Evolutionary conservation across 2,329 filamentous ascomycete species (phyloP).

Genomic region (Elsinoe necatrix): DNA sequence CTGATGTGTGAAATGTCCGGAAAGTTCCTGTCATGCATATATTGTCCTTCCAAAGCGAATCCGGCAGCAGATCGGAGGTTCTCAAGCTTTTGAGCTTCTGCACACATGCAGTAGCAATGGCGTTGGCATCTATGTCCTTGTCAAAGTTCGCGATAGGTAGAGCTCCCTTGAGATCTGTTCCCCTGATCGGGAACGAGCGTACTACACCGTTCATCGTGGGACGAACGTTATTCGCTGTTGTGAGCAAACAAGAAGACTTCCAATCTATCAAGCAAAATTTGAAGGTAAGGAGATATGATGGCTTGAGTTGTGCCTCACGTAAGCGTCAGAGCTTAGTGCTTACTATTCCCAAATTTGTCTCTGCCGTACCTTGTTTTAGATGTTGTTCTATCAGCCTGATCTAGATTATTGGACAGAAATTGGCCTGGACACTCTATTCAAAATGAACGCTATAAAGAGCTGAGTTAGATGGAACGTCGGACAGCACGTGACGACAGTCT

Average conservation of each 20-base stretch:
- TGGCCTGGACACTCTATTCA: too few species aligned
- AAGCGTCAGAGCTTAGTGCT: background rate
- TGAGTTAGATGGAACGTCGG: too few species aligned
- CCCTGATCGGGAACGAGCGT: background rate
- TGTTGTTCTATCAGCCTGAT: too few species aligned
- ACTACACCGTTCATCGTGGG: background rate
- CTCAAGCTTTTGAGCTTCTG: background rate
- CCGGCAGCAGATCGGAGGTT: slow-evolving; percentile 8
- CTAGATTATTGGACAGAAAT: too few species aligned
- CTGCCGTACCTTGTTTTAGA: too few species aligned
- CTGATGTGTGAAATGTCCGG: slow-evolving; percentile 42
- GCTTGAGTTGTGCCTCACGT: too few species aligned
- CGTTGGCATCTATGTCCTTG: background rate
- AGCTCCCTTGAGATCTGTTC: background rate
- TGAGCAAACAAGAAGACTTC: too few species aligned
- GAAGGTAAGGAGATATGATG: too few species aligned
- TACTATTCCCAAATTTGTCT: background rate
- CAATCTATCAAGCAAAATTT: too few species aligned
- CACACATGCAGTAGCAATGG: background rate
- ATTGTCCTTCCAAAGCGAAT: slow-evolving; percentile 47
- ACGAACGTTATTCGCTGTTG: too few species aligned
- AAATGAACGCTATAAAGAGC: too few species aligned
- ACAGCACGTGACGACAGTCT: too few species aligned
- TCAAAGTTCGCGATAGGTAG: background rate
- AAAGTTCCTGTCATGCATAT: slow-evolving; percentile 49